These are phyloP conservation scores for Venturia pyrina DNA, from an alignment of 2,329 filamentous ascomycete species.

Conservation along the genomic window DNA sequence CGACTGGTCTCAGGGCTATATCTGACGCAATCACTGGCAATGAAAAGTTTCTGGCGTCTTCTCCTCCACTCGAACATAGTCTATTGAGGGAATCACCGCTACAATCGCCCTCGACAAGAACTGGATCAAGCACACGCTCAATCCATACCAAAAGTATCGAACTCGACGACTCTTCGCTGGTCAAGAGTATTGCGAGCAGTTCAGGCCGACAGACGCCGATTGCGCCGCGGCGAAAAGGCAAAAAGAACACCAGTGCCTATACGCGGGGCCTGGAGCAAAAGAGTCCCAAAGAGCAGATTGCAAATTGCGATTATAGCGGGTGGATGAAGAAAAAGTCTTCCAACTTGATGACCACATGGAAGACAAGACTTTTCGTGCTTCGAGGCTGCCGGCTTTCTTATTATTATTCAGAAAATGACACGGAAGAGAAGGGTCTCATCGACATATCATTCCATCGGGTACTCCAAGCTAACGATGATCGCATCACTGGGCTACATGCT, in stretches of 20 bases:
- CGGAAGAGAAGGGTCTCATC: conserved; percentile 88
- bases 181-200: conserved; percentile 11
- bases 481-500: conserved; percentile 81
- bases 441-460: conserved; percentile 97
- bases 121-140: conserved; percentile 61
- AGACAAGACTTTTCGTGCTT: conserved; percentile 88
- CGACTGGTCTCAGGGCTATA: conserved; percentile 68
- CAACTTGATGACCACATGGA: conserved; percentile 95
- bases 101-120: conserved; percentile 60
- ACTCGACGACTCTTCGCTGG: conserved; percentile 48
- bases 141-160: conserved; percentile 62
- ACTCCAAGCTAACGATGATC: conserved; percentile 86
- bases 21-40: conserved; percentile 59
- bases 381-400: conserved; percentile 86
- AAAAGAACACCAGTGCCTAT: conserved; percentile 94
- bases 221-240: conserved; percentile 28
- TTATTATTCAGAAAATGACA: conserved; percentile 90
- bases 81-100: conserved; percentile 42
- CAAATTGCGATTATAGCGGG: conserved; percentile 81
- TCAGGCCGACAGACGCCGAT: conserved; percentile 17
- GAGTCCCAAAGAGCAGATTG: conserved; percentile 70
- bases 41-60: conserved; percentile 40
- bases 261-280: conserved; percentile 76
- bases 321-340: conserved; percentile 99
- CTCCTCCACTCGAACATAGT: conserved; percentile 18